A percentile compares a stretch with the other conserved stretches of the same genome.
Conservation (phyloP, 116 monocot species). For the Posidonia oceanica region DNA sequence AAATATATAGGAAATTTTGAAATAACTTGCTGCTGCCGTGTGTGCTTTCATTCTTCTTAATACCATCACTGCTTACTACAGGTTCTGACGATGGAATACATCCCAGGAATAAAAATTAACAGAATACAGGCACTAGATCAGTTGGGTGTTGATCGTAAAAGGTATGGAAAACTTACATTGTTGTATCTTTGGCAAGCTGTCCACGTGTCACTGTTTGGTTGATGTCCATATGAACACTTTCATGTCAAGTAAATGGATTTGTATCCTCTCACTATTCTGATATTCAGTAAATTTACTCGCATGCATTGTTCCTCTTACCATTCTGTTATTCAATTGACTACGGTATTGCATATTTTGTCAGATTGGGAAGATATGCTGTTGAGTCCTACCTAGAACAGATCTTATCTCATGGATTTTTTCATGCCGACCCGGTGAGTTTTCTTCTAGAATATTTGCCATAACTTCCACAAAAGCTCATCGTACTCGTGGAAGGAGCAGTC, state of each 20-base stretch:
- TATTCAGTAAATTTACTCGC: too few species aligned
- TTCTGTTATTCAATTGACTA: not conserved
- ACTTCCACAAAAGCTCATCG: too few species aligned
- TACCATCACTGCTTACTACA: constrained; percentile 15
- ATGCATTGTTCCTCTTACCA: too few species aligned
- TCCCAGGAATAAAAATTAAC: constrained; percentile 97
- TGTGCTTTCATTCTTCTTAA: not conserved
- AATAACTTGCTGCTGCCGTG: too few species aligned
- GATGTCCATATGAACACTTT: too few species aligned
- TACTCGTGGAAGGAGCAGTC: too few species aligned
- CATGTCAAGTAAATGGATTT: too few species aligned
- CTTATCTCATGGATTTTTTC: constrained; percentile 98
- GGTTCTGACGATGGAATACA: constrained; percentile 98
- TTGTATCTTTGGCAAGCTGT: not conserved
- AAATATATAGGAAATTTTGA: too few species aligned
- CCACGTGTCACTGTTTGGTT: too few species aligned
- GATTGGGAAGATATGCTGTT: constrained; percentile 93
- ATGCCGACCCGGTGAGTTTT: constrained; percentile 92
- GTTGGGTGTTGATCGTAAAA: constrained; percentile 93
- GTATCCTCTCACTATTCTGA: too few species aligned
- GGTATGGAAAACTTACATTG: constrained; percentile 22
- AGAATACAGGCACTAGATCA: constrained; percentile 89
- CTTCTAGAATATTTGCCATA: not conserved
- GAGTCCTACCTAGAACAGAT: constrained; percentile 99
- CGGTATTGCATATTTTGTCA: constrained; percentile 7